These are phyloP conservation scores for Clitoria ternatea DNA, from an alignment of 306 rosid species.

Conservation along the genomic window DNA sequence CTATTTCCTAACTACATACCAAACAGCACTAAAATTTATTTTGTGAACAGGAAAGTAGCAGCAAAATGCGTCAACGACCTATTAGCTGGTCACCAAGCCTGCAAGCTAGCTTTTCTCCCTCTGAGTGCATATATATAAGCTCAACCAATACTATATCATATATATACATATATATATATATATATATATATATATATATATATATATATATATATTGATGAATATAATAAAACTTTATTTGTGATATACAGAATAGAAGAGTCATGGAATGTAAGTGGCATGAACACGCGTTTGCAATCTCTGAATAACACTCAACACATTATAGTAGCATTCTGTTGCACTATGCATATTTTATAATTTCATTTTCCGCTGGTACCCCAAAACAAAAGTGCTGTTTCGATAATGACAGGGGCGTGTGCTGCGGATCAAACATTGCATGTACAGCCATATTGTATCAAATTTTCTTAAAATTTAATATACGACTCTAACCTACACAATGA, in stretches of 20 bases:
- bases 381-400: slow-evolving; percentile 11
- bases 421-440: slow-evolving; percentile 13
- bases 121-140: background rate
- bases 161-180: no score
- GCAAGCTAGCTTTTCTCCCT: background rate
- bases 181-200: no score
- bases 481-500: background rate
- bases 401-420: slow-evolving; percentile 3
- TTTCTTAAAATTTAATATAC: background rate
- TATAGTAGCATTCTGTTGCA: background rate
- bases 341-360: background rate
- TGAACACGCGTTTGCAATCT: slow-evolving; percentile 17
- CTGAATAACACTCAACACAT: background rate
- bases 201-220: background rate
- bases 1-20: no score
- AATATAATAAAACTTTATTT: background rate
- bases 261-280: background rate
- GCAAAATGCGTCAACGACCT: slow-evolving; percentile 11
- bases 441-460: background rate
- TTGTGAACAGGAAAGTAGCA: background rate
- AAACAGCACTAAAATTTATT: background rate
- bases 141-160: no score
- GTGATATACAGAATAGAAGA: background rate
- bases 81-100: background rate
- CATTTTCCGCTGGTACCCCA: background rate